A percentile compares a stretch with the other conserved stretches of the same genome.
phyloP scores from a whole-genome alignment of 169 alveolate genomes.

The Plasmodium gonderi region DNA sequence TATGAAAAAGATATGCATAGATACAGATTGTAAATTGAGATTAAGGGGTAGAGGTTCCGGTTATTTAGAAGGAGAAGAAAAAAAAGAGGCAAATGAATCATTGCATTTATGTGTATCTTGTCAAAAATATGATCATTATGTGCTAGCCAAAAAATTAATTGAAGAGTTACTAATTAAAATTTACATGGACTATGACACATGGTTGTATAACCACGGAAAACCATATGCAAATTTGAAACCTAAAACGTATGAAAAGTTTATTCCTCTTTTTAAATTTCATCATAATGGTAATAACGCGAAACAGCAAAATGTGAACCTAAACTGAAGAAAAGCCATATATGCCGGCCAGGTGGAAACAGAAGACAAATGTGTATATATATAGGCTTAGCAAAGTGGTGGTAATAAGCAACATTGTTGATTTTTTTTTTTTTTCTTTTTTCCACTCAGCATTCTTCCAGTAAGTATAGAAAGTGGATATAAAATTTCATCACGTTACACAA shows the following conservation, averaged over 20 bases:
- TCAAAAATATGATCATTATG: slow-evolving; percentile 89
- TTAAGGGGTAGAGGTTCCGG: slow-evolving; percentile 96
- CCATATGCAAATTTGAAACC: slow-evolving; percentile 70
- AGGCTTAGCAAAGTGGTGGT: not conserved
- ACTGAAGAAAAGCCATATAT: not conserved
- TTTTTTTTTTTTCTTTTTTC: too few species aligned
- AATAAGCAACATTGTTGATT: too few species aligned
- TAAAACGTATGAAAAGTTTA: slow-evolving; percentile 61
- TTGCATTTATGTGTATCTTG: slow-evolving; percentile 94
- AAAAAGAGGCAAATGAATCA: slow-evolving; percentile 93
- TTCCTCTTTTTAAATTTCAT: slow-evolving; percentile 56
- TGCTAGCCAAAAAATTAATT: slow-evolving; percentile 90
- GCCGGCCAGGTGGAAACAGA: not conserved
- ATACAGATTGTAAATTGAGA: slow-evolving; percentile 89
- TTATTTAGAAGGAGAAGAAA: slow-evolving; percentile 93
- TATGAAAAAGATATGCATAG: slow-evolving; percentile 93
- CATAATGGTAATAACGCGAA: not conserved
- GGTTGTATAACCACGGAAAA: slow-evolving; percentile 62
- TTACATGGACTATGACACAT: slow-evolving; percentile 91
- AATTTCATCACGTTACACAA: too few species aligned
- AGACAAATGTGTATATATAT: not conserved
- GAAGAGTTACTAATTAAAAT: slow-evolving; percentile 88
- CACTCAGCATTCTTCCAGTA: too few species aligned
- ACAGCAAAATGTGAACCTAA: slow-evolving; percentile 11
- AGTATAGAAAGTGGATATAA: too few species aligned